These are phyloP conservation scores for Durio zibethinus DNA, from an alignment of 345 rosid genomes.

Conservation along the genomic window DNA sequence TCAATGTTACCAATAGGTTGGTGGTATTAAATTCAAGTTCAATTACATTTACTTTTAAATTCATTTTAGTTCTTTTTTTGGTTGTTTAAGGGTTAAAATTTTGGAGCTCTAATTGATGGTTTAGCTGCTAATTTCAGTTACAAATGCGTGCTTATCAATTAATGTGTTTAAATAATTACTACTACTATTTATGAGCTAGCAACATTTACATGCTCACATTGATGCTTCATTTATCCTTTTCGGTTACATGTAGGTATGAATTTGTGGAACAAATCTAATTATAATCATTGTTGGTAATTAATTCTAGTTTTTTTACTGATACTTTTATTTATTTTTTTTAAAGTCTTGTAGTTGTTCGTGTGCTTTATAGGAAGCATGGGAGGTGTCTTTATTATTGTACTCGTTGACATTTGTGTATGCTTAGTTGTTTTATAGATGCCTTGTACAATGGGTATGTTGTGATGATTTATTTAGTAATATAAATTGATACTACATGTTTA, in stretches of 20 bases:
- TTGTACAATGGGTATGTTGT: neutral
- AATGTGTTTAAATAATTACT: neutral
- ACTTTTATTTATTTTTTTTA: neutral
- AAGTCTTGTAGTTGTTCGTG: neutral
- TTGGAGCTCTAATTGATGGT: neutral
- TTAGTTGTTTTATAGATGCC: neutral
- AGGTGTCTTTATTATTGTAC: neutral
- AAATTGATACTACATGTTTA: neutral
- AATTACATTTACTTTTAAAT: neutral
- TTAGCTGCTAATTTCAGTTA: neutral
- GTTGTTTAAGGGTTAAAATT: no score
- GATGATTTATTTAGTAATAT: neutral
- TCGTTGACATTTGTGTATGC: neutral
- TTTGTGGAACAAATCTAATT: neutral
- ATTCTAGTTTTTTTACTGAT: neutral
- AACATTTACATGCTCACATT: neutral
- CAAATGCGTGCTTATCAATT: neutral
- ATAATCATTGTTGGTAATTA: neutral
- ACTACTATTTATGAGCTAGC: neutral
- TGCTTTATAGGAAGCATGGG: neutral
- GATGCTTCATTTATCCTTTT: neutral
- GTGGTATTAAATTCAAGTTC: neutral
- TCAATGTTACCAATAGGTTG: slow-evolving; percentile 82
- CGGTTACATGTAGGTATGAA: neutral
- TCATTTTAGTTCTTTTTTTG: neutral